phyloP scores from a whole-genome alignment of 2,329 filamentous ascomycete species.

The Colletotrichum incanum region DNA sequence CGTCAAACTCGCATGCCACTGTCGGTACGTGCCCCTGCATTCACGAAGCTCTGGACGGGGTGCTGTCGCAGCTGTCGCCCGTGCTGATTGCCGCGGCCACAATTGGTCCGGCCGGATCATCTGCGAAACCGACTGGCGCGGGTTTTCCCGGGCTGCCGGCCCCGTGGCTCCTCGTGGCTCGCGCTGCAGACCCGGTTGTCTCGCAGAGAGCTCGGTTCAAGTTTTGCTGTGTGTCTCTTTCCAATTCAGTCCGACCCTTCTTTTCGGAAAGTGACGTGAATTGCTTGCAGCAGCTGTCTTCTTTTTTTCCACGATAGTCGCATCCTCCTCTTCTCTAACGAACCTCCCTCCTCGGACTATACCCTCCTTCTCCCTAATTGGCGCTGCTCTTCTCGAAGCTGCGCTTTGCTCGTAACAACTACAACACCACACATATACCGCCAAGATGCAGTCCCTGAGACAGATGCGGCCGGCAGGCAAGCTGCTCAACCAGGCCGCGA shows the following conservation, averaged over 20 bases:
- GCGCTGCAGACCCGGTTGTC: conserved; percentile 43
- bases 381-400: conserved; percentile 22
- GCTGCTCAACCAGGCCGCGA: conserved; percentile 75
- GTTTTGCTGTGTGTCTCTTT: conserved; percentile 39
- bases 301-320: conserved; percentile 29
- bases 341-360: not conserved
- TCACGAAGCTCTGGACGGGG: not conserved
- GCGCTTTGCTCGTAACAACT: conserved; percentile 33
- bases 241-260: conserved; percentile 38
- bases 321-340: conserved; percentile 26
- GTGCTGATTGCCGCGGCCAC: conserved; percentile 27
- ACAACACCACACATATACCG: conserved; percentile 38
- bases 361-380: conserved; percentile 14
- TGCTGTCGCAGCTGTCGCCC: not conserved
- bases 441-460: conserved; percentile 89
- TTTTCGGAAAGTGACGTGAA: conserved; percentile 44
- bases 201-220: conserved; percentile 44
- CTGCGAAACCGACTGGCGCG: conserved; percentile 5
- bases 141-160: conserved; percentile 44
- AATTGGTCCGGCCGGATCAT: conserved; percentile 36
- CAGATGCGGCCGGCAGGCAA: conserved; percentile 77
- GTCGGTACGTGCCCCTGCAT: not conserved
- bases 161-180: conserved; percentile 34
- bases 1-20: not conserved
- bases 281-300: conserved; percentile 38